Base-by-base conservation (phyloP, 208 protist species). In the Vickermania spadyakhi region DNA sequence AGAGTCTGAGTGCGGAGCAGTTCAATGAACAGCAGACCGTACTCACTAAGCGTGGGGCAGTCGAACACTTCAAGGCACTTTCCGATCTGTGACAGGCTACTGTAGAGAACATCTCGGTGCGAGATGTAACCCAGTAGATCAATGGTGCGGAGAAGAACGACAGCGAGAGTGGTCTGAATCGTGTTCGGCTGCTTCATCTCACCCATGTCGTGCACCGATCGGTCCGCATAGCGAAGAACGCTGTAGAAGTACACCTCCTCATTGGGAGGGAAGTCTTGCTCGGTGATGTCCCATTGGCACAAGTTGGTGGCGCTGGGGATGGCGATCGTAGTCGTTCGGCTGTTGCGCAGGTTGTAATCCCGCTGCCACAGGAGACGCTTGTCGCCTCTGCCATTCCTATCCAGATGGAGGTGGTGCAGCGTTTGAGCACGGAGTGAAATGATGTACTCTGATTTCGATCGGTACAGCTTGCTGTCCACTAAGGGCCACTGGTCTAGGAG, bases 51-150 rank as follows among this genome's bases (percentile, higher is more conserved):
- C 54, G 82, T 89, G 21, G 71, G 66, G 66, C 83, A 87, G 54
- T 66, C 60, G 52, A 81, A 88, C 23, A 69, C 51, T 55, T 73
- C 68, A 18, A 94, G 73, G n/a, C 81, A 82, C 56, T 73, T 62
- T 41, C 75, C 77, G 71, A 75, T 90, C 26, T 79, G 50, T 3
- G 74, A 86, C 4, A 75, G 70, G 50, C 75, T 78, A 62, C 84
- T 91, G 51, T 60, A 56, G 63, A 77, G 72, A 26, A 58, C 28
- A 25, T 72, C 68, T 41, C 71, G 70, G 72, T 96, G 90, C 1
- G 87, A 89, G 62, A 96, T 86, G 69, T 96, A 96, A 52, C 90
- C 90, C 50, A 96, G 77, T 29, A 93, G 75, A 62, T 96, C 90
- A 31, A 96, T 75, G n/a, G 77, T 81, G 58, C 81, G 76, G 50